These are phyloP conservation scores for Cadophora sp. DNA, from an alignment of 2,329 filamentous ascomycete genomes.

Conservation along the genomic window DNA sequence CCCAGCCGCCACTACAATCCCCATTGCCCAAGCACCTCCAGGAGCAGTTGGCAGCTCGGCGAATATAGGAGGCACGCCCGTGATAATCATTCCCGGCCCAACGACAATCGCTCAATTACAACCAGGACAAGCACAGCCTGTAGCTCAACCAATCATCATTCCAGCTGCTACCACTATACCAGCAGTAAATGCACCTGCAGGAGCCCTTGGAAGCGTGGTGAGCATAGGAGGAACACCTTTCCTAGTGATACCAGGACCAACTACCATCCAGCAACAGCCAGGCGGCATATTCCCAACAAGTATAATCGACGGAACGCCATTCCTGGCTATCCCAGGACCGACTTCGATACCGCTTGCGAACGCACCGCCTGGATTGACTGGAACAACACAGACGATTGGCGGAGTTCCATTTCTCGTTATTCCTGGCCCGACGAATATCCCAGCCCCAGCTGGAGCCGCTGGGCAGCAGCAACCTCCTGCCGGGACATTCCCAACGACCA, in stretches of 20 bases:
- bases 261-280: constrained; percentile 14
- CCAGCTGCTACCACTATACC: constrained; percentile 22
- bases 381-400: constrained; percentile 21
- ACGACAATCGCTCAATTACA: constrained; percentile 16
- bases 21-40: constrained; percentile 17
- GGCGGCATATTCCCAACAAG: constrained; percentile 10
- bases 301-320: constrained; percentile 17
- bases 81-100: constrained; percentile 19
- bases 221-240: constrained; percentile 21
- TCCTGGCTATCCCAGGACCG: constrained; percentile 22
- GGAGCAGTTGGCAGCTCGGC: constrained; percentile 11
- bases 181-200: constrained; percentile 16
- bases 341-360: constrained; percentile 24
- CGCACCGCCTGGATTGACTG: constrained; percentile 26
- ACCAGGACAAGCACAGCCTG: neutral
- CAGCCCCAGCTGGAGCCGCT: neutral
- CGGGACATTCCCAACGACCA: neutral
- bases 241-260: constrained; percentile 22
- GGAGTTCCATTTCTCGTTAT: constrained; percentile 25
- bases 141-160: constrained; percentile 17
- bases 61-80: constrained; percentile 13
- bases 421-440: constrained; percentile 21
- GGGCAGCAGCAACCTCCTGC: neutral
- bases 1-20: constrained; percentile 22
- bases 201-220: constrained; percentile 13